A percentile compares a stretch with the other conserved stretches of the same genome.
Evolutionary conservation across 192 early-diverging fungal genomes (phyloP).

Genomic region (Rhizophagus prolifer): DNA sequence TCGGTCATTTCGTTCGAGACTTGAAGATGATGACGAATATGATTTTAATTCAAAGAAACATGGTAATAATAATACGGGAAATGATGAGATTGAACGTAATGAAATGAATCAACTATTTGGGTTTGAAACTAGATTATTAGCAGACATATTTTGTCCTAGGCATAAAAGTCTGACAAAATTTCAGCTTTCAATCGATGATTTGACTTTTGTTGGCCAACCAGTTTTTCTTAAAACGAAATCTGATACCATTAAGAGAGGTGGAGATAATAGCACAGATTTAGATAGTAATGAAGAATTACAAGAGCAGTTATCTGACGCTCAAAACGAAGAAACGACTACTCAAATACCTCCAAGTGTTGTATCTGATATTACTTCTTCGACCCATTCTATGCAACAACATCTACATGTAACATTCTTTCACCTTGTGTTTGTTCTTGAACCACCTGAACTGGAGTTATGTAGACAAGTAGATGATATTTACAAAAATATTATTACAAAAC

Average conservation of each 20-base stretch:
- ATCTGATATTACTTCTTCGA: slow-evolving; percentile 26
- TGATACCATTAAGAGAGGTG: slow-evolving; percentile 40
- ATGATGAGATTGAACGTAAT: slow-evolving; percentile 15
- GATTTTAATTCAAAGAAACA: slow-evolving; percentile 19
- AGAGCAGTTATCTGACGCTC: slow-evolving; percentile 24
- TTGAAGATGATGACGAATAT: slow-evolving; percentile 10
- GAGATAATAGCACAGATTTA: slow-evolving; percentile 54
- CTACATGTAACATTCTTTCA: slow-evolving; percentile 73
- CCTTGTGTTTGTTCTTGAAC: slow-evolving; percentile 72
- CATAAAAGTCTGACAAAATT: slow-evolving; percentile 80
- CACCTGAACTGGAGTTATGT: slow-evolving; percentile 52
- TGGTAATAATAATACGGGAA: slow-evolving; percentile 27
- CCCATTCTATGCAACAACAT: slow-evolving; percentile 12
- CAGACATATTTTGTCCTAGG: slow-evolving; percentile 87
- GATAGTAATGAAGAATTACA: slow-evolving; percentile 48
- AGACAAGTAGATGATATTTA: slow-evolving; percentile 68
- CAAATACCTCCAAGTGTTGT: not conserved
- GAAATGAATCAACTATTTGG: slow-evolving; percentile 53
- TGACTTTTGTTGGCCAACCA: slow-evolving; percentile 82
- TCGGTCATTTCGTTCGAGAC: not conserved
- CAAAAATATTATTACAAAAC: slow-evolving; percentile 64
- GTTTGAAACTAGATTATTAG: slow-evolving; percentile 73
- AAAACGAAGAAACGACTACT: not conserved
- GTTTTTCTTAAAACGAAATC: slow-evolving; percentile 33
- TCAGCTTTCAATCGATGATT: slow-evolving; percentile 81